phyloP scores from a whole-genome alignment of 495 filamentous ascomycete genomes.

The Elaphomyces granulatus region DNA sequence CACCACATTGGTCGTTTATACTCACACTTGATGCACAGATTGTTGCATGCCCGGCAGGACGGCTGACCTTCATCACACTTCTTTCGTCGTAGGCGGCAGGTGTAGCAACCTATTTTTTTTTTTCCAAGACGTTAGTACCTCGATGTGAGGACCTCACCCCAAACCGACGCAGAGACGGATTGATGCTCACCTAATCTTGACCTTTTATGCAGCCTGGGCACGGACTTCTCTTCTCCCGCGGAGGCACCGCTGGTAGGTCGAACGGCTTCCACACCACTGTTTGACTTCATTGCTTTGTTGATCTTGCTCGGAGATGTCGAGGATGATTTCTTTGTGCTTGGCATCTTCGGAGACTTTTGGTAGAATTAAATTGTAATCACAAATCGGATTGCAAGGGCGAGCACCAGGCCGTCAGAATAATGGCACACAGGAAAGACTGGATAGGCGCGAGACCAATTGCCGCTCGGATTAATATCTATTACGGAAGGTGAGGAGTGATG shows the following conservation, averaged over 20 bases:
- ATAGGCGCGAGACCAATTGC: not conserved
- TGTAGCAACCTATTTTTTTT: conserved; percentile 69
- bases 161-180: not conserved
- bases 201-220: conserved; percentile 75
- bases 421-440: not conserved
- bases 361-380: conserved; percentile 1
- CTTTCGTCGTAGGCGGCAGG: conserved; percentile 86
- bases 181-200: conserved; percentile 72
- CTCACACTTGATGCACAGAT: conserved; percentile 76
- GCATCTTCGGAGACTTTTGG: conserved; percentile 14
- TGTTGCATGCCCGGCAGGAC: conserved; percentile 74
- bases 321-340: conserved; percentile 27
- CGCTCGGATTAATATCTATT: not conserved
- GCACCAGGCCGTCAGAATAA: conserved; percentile 1
- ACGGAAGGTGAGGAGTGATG: conserved; percentile 5
- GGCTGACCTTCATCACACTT: conserved; percentile 94
- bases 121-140: conserved; percentile 8
- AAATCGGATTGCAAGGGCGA: conserved; percentile 8
- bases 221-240: conserved; percentile 37
- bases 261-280: conserved; percentile 16
- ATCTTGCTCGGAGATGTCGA: conserved; percentile 18
- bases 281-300: conserved; percentile 12
- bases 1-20: conserved; percentile 97
- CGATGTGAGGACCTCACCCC: not conserved
- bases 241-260: conserved; percentile 6